A percentile compares a stretch with the other conserved stretches of the same genome.
phyloP scores from a whole-genome alignment of 768 basidiomycete species.

The Clitopilus hobsonii region DNA sequence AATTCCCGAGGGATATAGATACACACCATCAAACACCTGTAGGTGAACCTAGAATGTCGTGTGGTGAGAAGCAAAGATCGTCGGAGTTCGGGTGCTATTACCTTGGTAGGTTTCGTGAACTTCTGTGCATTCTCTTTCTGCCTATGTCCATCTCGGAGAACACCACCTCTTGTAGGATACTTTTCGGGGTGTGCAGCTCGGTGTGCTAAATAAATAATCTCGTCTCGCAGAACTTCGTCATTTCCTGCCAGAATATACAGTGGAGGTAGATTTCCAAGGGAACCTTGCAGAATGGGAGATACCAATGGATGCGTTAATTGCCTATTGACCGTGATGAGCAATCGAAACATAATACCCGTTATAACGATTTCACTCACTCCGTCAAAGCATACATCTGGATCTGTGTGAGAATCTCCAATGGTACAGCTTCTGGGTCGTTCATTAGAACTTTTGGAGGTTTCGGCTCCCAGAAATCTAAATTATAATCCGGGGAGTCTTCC shows the following conservation, averaged over 20 bases:
- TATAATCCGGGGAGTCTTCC: slow-evolving; percentile 14
- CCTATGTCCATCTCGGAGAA: slow-evolving; percentile 38
- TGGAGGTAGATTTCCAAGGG: slow-evolving; percentile 72
- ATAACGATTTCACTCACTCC: slow-evolving; percentile 40
- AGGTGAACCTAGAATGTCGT: slow-evolving; percentile 50
- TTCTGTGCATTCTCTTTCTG: slow-evolving; percentile 48
- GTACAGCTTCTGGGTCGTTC: slow-evolving; percentile 35
- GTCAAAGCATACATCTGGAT: slow-evolving; percentile 79
- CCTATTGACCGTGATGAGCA: slow-evolving; percentile 18
- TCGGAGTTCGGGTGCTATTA: slow-evolving; percentile 13
- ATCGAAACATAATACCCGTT: slow-evolving; percentile 1
- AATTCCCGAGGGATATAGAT: no score
- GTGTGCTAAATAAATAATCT: slow-evolving; percentile 74
- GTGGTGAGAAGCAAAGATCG: background rate
- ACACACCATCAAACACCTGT: slow-evolving; percentile 73
- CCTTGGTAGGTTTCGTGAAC: slow-evolving; percentile 50
- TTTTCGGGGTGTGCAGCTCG: slow-evolving; percentile 69
- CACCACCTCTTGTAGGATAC: slow-evolving; percentile 55
- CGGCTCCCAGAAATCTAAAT: slow-evolving; percentile 41
- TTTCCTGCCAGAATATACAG: slow-evolving; percentile 71
- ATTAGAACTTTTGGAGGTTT: slow-evolving; percentile 55
- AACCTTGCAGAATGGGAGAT: slow-evolving; percentile 67
- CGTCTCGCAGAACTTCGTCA: slow-evolving; percentile 73
- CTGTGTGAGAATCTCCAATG: slow-evolving; percentile 52
- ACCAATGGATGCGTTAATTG: slow-evolving; percentile 68